These are phyloP conservation scores for Sporobolus alterniflorus DNA, from an alignment of 202 grass and related monocot genomes.

Conservation along the genomic window DNA sequence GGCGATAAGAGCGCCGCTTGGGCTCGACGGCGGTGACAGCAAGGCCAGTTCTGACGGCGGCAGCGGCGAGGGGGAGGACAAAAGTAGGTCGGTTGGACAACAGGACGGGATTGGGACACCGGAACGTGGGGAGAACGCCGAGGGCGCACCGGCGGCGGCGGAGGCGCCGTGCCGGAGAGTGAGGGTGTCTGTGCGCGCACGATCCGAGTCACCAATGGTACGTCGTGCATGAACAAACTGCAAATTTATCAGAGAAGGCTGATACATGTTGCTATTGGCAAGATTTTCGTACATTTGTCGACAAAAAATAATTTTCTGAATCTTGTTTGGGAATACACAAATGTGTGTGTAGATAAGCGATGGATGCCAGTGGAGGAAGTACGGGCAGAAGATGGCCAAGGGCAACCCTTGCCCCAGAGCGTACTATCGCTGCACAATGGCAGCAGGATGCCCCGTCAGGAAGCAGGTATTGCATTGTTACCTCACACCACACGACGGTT, in stretches of 20 bases:
- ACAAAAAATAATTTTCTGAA: no score
- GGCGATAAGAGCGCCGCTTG: not conserved
- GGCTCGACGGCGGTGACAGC: not conserved
- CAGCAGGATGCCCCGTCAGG: constrained; percentile 56
- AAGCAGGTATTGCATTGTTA: constrained; percentile 74
- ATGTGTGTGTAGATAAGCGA: constrained; percentile 42
- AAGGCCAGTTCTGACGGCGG: not conserved
- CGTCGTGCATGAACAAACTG: not conserved
- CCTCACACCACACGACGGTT: no score
- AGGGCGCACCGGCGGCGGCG: not conserved
- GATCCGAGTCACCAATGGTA: constrained; percentile 68
- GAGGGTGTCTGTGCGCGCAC: constrained; percentile 70
- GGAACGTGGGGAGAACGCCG: constrained; percentile 28
- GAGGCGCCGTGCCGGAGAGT: constrained; percentile 40
- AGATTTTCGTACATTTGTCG: not conserved
- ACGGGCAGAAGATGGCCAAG: constrained; percentile 77
- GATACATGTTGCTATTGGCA: not conserved
- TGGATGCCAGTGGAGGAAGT: constrained; percentile 77
- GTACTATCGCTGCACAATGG: constrained; percentile 72
- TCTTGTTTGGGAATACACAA: not conserved
- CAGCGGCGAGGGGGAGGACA: not conserved
- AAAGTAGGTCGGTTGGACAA: not conserved
- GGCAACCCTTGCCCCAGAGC: constrained; percentile 67
- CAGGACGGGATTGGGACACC: constrained; percentile 15
- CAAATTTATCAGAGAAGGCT: not conserved